Evolutionary conservation across 1,284 basidiomycete species (phyloP), one percentile per base, ranked within the genome.

Genomic region (Golubevia sp.): DNA sequence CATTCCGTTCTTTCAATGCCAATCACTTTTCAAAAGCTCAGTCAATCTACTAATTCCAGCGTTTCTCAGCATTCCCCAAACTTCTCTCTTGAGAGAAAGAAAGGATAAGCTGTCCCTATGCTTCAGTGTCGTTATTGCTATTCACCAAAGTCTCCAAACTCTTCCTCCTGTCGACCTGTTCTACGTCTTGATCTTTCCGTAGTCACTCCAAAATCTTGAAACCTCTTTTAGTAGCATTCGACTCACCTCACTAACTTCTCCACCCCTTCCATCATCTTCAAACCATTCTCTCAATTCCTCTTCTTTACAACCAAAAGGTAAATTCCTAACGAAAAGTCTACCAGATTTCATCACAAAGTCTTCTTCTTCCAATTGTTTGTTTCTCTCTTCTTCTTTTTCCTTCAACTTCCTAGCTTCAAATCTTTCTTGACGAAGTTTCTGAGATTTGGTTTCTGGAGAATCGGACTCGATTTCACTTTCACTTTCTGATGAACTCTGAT

Each of bases 1-100:
- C 30, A 85, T 87, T 87, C 88, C 86, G 75, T 82, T 86, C 84
- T 85, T 88, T 90, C 89, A 90, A 82, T 89, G 89, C 83, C 67
- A 84, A 84, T 34, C 4, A 34, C 11, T 34, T 11, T 5, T 5
- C 30, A 34, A 34, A 34, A 11, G 30, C 30, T 34, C 30, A 34
- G 30, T 34, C 30, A 34, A 34, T 34, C 30, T 78, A 77, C 77
- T 78, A 79, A 73, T 76, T 74, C 75, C 70, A 73, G 26, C 60
- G 49, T 73, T 79, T 74, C 73, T 34, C 70, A 77, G 74, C 71
- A 76, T 70, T 48, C n/a, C 48, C 48, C 21, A 5, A 51, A 48
- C 18, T 23, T 27, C 58, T 30, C 21, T 53, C 23, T 48, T 25
- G 25, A 49, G 44, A 34, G 25, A 51, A 55, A 49, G 26, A 26